Evolutionary conservation across 2,329 filamentous ascomycete species (phyloP).

Genomic region (Sarocladiaceae sp.): DNA sequence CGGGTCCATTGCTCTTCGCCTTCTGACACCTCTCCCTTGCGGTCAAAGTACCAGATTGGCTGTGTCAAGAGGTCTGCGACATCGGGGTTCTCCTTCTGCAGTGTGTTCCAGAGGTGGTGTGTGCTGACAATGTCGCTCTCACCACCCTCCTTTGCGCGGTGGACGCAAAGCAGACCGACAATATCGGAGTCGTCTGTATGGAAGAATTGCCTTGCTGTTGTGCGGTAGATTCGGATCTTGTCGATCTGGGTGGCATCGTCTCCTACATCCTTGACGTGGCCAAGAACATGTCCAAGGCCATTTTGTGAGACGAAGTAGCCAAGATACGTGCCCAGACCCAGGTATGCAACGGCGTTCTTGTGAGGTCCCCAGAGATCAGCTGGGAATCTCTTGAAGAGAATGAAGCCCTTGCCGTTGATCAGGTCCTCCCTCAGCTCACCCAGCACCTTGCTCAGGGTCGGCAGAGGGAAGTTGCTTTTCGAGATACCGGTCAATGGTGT

Average conservation of each 20-base stretch:
- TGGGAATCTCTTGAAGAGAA: slow-evolving; percentile 83
- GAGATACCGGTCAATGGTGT: slow-evolving; percentile 65
- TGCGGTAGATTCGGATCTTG: slow-evolving; percentile 85
- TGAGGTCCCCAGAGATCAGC: slow-evolving; percentile 69
- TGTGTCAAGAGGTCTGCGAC: slow-evolving; percentile 69
- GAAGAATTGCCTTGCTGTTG: slow-evolving; percentile 54
- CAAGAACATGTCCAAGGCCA: slow-evolving; percentile 76
- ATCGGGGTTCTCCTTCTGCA: slow-evolving; percentile 74
- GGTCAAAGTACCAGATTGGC: slow-evolving; percentile 89
- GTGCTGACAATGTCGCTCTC: slow-evolving; percentile 76
- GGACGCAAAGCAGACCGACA: slow-evolving; percentile 77
- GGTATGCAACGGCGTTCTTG: slow-evolving; percentile 85
- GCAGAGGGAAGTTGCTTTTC: slow-evolving; percentile 38
- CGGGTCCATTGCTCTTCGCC: slow-evolving; percentile 73
- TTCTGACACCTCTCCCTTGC: slow-evolving; percentile 74
- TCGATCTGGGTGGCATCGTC: slow-evolving; percentile 79
- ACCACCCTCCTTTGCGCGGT: slow-evolving; percentile 72
- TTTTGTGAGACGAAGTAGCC: slow-evolving; percentile 90
- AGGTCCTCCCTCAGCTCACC: slow-evolving; percentile 34
- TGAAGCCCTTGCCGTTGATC: slow-evolving; percentile 82
- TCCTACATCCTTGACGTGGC: slow-evolving; percentile 84
- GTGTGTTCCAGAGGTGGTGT: slow-evolving; percentile 76
- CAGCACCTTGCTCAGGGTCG: slow-evolving; percentile 32
- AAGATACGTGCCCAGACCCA: slow-evolving; percentile 80
- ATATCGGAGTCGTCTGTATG: slow-evolving; percentile 80